Base-by-base conservation (phyloP, 106 monocot genomes). In the Platanthera guangdongensis region DNA sequence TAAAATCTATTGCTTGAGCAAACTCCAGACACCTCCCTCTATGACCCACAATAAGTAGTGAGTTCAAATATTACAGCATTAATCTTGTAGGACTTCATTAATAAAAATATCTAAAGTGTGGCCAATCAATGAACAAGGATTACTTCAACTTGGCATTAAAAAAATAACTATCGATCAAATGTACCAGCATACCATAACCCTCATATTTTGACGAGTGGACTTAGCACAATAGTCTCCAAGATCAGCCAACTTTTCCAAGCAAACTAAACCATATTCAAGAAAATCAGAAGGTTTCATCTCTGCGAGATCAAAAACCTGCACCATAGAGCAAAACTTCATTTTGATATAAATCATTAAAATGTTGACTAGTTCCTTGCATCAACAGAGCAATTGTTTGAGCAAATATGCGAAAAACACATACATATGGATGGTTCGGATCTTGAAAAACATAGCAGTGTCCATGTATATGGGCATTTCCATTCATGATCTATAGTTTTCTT, bases 271-370 rank as follows among this genome's bases (percentile, higher is more conserved):
- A 78, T 89, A 86, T 16, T 81, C 72, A 74, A 97, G 86, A 84
- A 97, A 97, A 70, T 86, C 84, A 75, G 80, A 79, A 82, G 97
- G 97, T 71, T 94, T 86, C 65, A 88, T 85, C 54, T 21, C 71
- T 57, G 87, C 84, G 78, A 97, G 91, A 81, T 97, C 97, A 84
- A 88, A 88, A 72, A 97, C 94, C 97, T 97, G 90, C 60, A 84
- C 5, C 50, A 75, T 5, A 14, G 25, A 39, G 77, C 15, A 39
- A 57, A 63, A 46, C 11, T 12, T 52, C 51, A 52, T 16, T 13
- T 55, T 52, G 46, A 30, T 55, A 11, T 0, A 53, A 79, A 72
- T 65, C 65, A 65, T 65, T 32, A 21, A 73, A 22, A 50, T 73
- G 16, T 52, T 52, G 4, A 30, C 28, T 50, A 19, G 73, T 52